Percentiles rank a stretch among this genome's conserved stretches.
Conservation (phyloP, 306 rosid genomes). For the Vigna hirtella region DNA sequence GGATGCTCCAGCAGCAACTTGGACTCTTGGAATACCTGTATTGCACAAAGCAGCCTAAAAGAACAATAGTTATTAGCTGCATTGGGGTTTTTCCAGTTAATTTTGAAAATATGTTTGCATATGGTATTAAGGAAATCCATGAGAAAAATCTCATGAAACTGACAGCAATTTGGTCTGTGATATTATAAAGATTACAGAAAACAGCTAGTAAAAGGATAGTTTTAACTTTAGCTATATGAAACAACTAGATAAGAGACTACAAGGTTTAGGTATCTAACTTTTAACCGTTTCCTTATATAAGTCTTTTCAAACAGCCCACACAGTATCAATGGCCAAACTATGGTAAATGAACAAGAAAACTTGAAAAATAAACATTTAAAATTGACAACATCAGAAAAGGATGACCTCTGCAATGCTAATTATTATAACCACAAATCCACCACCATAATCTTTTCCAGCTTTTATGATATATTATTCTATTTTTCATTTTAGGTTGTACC, state of each 20-base stretch:
- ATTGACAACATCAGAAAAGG: conserved; percentile 4
- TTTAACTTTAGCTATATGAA: conserved; percentile 14
- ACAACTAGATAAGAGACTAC: neutral
- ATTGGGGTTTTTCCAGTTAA: conserved; percentile 12
- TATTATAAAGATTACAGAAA: conserved; percentile 7
- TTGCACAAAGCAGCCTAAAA: conserved; percentile 85
- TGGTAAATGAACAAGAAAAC: conserved; percentile 20
- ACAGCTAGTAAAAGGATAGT: conserved; percentile 8
- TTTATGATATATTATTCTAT: conserved; percentile 9
- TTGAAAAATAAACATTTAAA: neutral
- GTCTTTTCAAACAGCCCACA: neutral
- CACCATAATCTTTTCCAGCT: conserved; percentile 7
- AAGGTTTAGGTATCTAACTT: neutral
- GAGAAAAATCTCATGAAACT: conserved; percentile 15
- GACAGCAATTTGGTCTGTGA: conserved; percentile 16
- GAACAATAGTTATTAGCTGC: conserved; percentile 41
- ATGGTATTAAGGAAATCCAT: conserved; percentile 22
- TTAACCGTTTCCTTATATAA: conserved; percentile 4
- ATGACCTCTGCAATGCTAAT: conserved; percentile 13
- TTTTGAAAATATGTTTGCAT: conserved; percentile 11
- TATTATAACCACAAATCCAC: neutral
- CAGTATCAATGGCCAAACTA: conserved; percentile 20
- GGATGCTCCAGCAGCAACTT: conserved; percentile 63
- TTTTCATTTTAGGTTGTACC: conserved; percentile 53
- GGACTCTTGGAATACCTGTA: conserved; percentile 85